Evolutionary conservation across 495 filamentous ascomycete genomes (phyloP), one percentile per base, ranked within the genome.

Genomic region (Trichoderma erinaceum): DNA sequence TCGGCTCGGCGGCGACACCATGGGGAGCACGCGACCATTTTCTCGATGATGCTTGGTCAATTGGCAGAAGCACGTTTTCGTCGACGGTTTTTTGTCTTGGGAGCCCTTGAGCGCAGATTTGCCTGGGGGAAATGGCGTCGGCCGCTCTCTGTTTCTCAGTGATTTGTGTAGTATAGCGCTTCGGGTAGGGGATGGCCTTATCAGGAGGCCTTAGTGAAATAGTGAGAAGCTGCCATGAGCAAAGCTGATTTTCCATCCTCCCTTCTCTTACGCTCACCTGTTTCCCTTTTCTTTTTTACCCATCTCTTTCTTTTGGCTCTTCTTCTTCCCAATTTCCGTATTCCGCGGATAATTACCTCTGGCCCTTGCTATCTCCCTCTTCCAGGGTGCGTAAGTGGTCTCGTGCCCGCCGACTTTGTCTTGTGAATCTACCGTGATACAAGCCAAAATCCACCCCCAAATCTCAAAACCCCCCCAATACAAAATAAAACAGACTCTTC

Each of bases 41-140:
- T 25, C 65, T 66, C 41, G 65, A 66, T 66, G 65, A 44, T 66
- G 65, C 65, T 66, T 66, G 65, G 65, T 66, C 65, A 66, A 66
- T 66, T 48, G 41, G 43, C 16, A 27, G 56, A 61, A 25, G 56
- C 56, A 61, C 56, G 56, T 61, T 61, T 27, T 61, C 56, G 21
- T 23, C 21, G 23, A n/a, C 16, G 21, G n/a, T 23, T 21, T 52
- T 52, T 52, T 0, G 48, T 10, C 29, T 29, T 29, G 29, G 15
- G 16, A 21, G 18, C 12, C 23, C n/a, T 25, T 21, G 16, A 2
- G 4, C n/a, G 50, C n/a, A 56, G n/a, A 23, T 23, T 56, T 4
- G 50, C 16, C 16, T 16, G 23, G 56, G 56, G 10, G 56, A 61
- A 5, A 15, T 4, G 56, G 56, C 29, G 56, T 10, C 10, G 5